Base-by-base conservation (phyloP, 1,284 basidiomycete genomes). In the Afroboletus lepidellus region DNA sequence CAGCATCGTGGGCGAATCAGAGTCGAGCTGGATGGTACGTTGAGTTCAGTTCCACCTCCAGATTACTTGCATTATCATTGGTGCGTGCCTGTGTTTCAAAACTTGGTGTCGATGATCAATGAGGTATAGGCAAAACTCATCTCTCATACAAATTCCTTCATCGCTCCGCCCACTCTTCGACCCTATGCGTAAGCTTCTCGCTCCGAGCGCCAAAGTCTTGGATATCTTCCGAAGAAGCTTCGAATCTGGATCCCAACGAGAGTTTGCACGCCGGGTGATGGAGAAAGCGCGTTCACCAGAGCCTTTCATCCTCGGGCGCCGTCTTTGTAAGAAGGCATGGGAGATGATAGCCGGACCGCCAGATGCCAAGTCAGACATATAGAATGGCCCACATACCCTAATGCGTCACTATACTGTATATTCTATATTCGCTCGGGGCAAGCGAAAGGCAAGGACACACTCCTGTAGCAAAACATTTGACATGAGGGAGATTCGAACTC, bases 271-370 rank as follows among this genome's bases (percentile, higher is more conserved):
- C 21, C 76, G 78, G 3, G 64, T 77, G 3, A 80, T 79, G 77
- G 77, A 81, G 57, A 83, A 81, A 60, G 75, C 79, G 15, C 74
- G 69, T 66, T 74, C 78, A 2, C 70, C 73, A 2, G 80, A 83
- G 43, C 83, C 83, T 1, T 77, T 77, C 48, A 64, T 76, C 44
- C 72, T 85, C 24, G 82, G 77, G 1, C 72, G 71, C 42, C 75
- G 74, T 41, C 74, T 79, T 9, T 72, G 75, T 50, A 71, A 69
- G 53, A 71, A 69, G 54, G 73, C 72, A 48, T 76, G 76, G 54
- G 75, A 81, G 58, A 71, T 75, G 51, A 78, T 78, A 61, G 74
- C 76, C 53, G 65, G 69, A 23, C 62, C 62, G 30, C 62, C 62
- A 46, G 62, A 64, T 34, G 62, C 61, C 33, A 51, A 64, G 45